Evolutionary conservation across 331 rosid species (phyloP).

Genomic region (Pyrus hybrid): DNA sequence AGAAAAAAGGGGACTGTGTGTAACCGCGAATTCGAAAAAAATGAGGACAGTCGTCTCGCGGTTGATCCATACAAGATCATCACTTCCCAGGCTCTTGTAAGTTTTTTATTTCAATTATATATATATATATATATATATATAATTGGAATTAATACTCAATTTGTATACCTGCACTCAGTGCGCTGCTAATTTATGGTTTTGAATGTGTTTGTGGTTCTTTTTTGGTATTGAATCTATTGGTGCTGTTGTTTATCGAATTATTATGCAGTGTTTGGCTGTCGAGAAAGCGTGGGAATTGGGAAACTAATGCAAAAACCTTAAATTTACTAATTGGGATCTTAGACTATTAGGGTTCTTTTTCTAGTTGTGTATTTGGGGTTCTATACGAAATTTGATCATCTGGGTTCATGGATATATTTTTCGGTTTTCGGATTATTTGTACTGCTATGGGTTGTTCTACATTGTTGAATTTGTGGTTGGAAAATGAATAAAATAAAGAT

Average conservation of each 20-base stretch:
- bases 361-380: not conserved
- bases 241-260: not conserved
- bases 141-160: not conserved
- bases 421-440: not conserved
- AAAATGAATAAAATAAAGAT: not conserved
- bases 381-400: not conserved
- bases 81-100: conserved; percentile 46
- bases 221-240: not conserved
- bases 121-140: not conserved
- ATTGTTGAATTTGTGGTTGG: not conserved
- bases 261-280: not conserved
- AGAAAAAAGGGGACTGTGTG: not conserved
- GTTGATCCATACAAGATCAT: conserved; percentile 60
- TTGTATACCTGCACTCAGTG: not conserved
- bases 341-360: not conserved
- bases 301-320: not conserved
- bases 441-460: not conserved
- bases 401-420: not conserved
- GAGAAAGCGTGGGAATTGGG: conserved; percentile 10
- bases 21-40: conserved; percentile 9
- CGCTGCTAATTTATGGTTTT: not conserved
- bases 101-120: not conserved
- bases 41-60: conserved; percentile 81
- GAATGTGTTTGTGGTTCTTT: not conserved
- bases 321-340: not conserved